Percentiles rank a stretch among this genome's conserved stretches.
These are phyloP conservation scores for Citrullus colocynthis DNA, from an alignment of 306 rosid species.

Conservation along the genomic window DNA sequence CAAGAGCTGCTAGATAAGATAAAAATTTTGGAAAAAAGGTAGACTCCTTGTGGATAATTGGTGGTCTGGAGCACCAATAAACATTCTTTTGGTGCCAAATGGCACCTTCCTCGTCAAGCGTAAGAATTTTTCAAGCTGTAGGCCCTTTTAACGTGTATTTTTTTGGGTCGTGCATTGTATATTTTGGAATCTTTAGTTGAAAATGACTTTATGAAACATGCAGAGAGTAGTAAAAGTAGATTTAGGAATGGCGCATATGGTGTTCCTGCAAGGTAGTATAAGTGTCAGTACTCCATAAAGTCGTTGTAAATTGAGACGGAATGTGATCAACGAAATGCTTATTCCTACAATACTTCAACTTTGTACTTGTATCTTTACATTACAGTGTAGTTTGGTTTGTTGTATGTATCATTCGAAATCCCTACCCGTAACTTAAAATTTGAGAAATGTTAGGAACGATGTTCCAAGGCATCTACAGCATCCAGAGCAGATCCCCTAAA, in stretches of 20 bases:
- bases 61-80: neutral
- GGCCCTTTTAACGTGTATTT: neutral
- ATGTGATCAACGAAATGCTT: neutral
- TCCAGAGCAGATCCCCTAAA: neutral
- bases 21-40: constrained; percentile 32
- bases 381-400: neutral
- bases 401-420: neutral
- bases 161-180: neutral
- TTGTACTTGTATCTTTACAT: neutral
- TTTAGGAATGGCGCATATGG: neutral
- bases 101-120: neutral
- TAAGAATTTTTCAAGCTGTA: neutral
- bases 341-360: neutral
- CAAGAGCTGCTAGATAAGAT: constrained; percentile 58
- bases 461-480: neutral
- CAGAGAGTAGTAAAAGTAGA: neutral
- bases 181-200: neutral
- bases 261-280: neutral
- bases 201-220: neutral
- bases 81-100: neutral
- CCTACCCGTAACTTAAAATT: neutral
- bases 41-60: neutral
- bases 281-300: neutral
- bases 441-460: neutral
- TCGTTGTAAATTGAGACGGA: neutral